Base-by-base conservation (phyloP, 2,329 filamentous ascomycete species). In the Elsinoe necatrix region DNA sequence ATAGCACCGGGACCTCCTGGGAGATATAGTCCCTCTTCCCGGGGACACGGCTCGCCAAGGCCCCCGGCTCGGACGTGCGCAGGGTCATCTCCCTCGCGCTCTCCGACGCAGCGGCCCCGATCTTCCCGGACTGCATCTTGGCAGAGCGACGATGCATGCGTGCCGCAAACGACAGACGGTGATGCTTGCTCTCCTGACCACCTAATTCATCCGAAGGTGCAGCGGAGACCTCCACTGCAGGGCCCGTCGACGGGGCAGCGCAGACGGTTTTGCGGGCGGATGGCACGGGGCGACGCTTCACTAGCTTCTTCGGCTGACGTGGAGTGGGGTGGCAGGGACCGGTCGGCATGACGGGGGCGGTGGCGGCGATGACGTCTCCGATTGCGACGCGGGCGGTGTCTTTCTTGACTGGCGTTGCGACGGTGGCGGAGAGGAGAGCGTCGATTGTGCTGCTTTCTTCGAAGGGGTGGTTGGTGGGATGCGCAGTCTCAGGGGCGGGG, bases 401-500 rank as follows among this genome's bases (percentile, higher is more conserved):
- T 8, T 16, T 5, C 8, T 29, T 4, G 2, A 52, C 34, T 34
- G 48, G 48, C 8, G 48, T 20, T 2, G 48, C 16, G 31, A 39
- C 48, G 29, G 48, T 37, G 48, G 48, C n/a, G 29, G 29, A 18
- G 48, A 52, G 48, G 16, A 52, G 48, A 31, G n/a, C 20, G 29
- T 52, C 48, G 20, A 52, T 35, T n/a, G 23, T 50, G 27, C 12
- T 50, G 3, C 3, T 2, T 34, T 20, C 27, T 16, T 18, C 3
- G 20, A 9, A 16, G 4, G 9, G 3, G 2, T n/a, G 14, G 31
- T 1, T 3, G 47, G 21, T 51, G 14, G 47, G 7, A 21, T 11
- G 12, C 3, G 39, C 16, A 21, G 39, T 20, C 9, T 42, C 39
- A 2, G 16, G 16, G 4, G 16, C 16, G n/a, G n/a, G n/a, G n/a